Evolutionary conservation across 2,329 filamentous ascomycete species (phyloP).

Genomic region (Monosporascus sp.): DNA sequence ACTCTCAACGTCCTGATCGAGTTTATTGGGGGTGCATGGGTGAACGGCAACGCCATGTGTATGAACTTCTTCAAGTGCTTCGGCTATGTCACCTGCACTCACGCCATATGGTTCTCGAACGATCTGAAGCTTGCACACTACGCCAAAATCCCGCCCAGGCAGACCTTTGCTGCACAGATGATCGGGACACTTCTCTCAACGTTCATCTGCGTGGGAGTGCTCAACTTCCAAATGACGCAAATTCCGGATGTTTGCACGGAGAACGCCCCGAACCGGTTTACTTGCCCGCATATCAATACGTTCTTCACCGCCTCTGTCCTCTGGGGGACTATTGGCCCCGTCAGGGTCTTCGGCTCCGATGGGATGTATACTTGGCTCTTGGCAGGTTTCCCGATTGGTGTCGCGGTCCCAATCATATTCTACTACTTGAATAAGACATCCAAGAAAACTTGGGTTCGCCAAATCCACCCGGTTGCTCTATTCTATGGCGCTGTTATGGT

Average conservation of each 20-base stretch:
- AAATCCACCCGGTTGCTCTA: constrained; percentile 23
- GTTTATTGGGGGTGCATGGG: constrained; percentile 47
- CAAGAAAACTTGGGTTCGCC: constrained; percentile 15
- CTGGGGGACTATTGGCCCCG: constrained; percentile 36
- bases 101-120: constrained; percentile 20
- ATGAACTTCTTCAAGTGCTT: constrained; percentile 54
- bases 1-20: constrained; percentile 49
- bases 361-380: constrained; percentile 30
- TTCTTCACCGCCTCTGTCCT: constrained; percentile 49
- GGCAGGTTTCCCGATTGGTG: constrained; percentile 29
- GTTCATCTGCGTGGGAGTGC: constrained; percentile 43
- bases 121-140: constrained; percentile 48
- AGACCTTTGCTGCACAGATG: constrained; percentile 56
- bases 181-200: constrained; percentile 50
- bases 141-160: constrained; percentile 56
- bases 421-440: constrained; percentile 25
- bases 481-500: constrained; percentile 15
- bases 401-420: constrained; percentile 25
- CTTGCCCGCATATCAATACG: constrained; percentile 48
- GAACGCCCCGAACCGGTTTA: constrained; percentile 42
- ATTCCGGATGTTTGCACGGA: constrained; percentile 45
- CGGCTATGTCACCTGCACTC: constrained; percentile 36
- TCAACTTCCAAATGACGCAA: constrained; percentile 32
- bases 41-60: constrained; percentile 44
- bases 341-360: constrained; percentile 31